Evolutionary conservation across 108 stramenopile species (phyloP), one percentile per base, ranked within the genome.

Genomic region (Cyclotella cryptica): DNA sequence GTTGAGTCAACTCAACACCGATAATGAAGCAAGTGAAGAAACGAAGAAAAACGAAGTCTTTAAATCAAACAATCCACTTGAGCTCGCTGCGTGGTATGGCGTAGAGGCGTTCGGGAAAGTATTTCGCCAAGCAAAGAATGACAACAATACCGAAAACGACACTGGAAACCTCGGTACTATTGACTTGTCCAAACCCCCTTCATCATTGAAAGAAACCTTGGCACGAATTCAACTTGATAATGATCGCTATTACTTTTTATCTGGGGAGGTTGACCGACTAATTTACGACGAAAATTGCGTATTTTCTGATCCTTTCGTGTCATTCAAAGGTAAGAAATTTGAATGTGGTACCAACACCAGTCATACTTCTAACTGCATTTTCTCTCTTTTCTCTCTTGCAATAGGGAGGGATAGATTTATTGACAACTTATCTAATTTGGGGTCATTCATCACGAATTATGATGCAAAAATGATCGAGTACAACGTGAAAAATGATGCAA

Each of bases 291-390:
- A 81, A 29, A 74, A 93, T 15, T 97, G 96, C 75, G 74, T 83
- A 9, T 97, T 96, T 86, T 80, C 90, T 9, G 96, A 97, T 86
- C 96, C 96, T 22, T 97, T 97, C 79, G 94, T 95, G 17, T 77
- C 90, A 0, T 97, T 97, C 81, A 27, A 63, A 17, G 96, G 68
- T 69, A 39, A 46, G 41, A 11, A 1, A 6, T 13, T 21, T 22
- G 24, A 15, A 21, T 3, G 6, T 21, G 13, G 58, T 26, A 26
- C 13, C 29, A 59, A 29, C 26, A n/a, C n/a, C n/a, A 2, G 15
- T 59, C 3, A 29, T 59, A 21, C 19, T 2, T 59, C 19, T 21
- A 14, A 15, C 29, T 6, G 9, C 19, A 14, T 26, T 59, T 26
- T 58, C 13, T 7, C 57, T 24, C 26, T 9, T 26, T 62, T n/a